Percentiles rank a stretch among this genome's conserved stretches.
Evolutionary conservation across 2,329 filamentous ascomycete genomes (phyloP).

Genomic region (Arthrobotrys iridis): DNA sequence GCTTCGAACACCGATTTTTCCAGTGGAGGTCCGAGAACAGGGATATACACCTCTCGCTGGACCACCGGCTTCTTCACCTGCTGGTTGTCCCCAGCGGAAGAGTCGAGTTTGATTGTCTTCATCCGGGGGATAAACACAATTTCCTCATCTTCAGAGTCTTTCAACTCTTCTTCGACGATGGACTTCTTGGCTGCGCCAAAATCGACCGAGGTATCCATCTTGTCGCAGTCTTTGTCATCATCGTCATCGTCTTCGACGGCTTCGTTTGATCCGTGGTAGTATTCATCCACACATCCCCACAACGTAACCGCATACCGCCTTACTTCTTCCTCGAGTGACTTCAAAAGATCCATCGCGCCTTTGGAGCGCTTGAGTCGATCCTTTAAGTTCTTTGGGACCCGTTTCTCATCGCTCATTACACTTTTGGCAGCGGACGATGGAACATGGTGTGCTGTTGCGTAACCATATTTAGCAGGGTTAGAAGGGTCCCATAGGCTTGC

Average conservation of each 20-base stretch:
- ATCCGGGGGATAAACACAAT: slow-evolving; percentile 77
- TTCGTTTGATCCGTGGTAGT: slow-evolving; percentile 55
- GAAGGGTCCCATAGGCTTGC: slow-evolving; percentile 82
- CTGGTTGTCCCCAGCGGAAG: slow-evolving; percentile 54
- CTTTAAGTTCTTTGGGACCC: slow-evolving; percentile 81
- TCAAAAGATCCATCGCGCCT: slow-evolving; percentile 80
- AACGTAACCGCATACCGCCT: slow-evolving; percentile 62
- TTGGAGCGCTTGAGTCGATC: slow-evolving; percentile 78
- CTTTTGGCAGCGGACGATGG: slow-evolving; percentile 65
- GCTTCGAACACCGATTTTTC: slow-evolving; percentile 84
- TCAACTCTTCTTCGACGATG: slow-evolving; percentile 48
- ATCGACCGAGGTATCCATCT: slow-evolving; percentile 58
- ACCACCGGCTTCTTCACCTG: slow-evolving; percentile 67
- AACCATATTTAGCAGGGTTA: slow-evolving; percentile 63
- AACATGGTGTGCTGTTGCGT: slow-evolving; percentile 55
- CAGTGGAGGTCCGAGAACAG: slow-evolving; percentile 64
- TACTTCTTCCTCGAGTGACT: slow-evolving; percentile 85
- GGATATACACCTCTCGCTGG: slow-evolving; percentile 63
- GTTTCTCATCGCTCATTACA: slow-evolving; percentile 63
- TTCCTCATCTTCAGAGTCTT: slow-evolving; percentile 77
- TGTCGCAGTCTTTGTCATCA: slow-evolving; percentile 65
- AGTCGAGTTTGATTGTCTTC: slow-evolving; percentile 62
- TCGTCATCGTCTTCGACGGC: slow-evolving; percentile 60
- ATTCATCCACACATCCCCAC: slow-evolving; percentile 54
- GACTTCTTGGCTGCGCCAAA: slow-evolving; percentile 61